Conservation (phyloP, 331 rosid species). For the Pyrus hybrid region DNA sequence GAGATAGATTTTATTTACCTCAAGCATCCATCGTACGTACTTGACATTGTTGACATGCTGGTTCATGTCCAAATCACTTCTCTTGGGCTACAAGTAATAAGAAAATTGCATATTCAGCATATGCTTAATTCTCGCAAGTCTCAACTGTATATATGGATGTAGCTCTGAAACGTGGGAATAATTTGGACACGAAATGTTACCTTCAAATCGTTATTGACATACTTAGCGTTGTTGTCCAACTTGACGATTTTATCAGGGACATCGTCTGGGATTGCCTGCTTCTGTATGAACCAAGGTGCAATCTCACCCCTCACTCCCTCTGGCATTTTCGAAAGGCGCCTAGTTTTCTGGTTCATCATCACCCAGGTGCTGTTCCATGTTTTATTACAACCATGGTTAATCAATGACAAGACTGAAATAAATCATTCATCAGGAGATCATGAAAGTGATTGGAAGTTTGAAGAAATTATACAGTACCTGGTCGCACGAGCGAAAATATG, state of each 20-base stretch:
- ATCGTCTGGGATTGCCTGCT: slow-evolving; percentile 71
- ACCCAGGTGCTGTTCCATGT: slow-evolving; percentile 81
- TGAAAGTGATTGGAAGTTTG: not conserved
- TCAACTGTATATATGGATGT: not conserved
- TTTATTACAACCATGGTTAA: slow-evolving; percentile 1
- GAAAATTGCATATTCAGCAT: slow-evolving; percentile 5
- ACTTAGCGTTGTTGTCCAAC: slow-evolving; percentile 62
- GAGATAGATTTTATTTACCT: slow-evolving; percentile 33
- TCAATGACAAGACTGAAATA: not conserved
- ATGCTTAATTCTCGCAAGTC: not conserved
- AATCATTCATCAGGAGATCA: not conserved
- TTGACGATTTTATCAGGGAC: slow-evolving; percentile 54
- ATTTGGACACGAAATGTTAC: slow-evolving; percentile 19
- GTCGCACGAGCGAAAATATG: slow-evolving; percentile 67
- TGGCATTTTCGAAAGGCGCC: slow-evolving; percentile 91
- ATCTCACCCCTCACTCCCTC: slow-evolving; percentile 81
- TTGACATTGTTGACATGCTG: slow-evolving; percentile 90
- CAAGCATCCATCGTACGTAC: slow-evolving; percentile 86
- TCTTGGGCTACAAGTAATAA: slow-evolving; percentile 51
- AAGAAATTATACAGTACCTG: slow-evolving; percentile 34
- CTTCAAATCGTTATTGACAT: slow-evolving; percentile 55
- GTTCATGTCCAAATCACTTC: slow-evolving; percentile 97
- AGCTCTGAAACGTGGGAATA: not conserved
- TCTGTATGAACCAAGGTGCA: slow-evolving; percentile 79
- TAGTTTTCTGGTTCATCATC: slow-evolving; percentile 87